Base-by-base conservation (phyloP, 148 eudicot genomes). In the Limonium bicolor region DNA sequence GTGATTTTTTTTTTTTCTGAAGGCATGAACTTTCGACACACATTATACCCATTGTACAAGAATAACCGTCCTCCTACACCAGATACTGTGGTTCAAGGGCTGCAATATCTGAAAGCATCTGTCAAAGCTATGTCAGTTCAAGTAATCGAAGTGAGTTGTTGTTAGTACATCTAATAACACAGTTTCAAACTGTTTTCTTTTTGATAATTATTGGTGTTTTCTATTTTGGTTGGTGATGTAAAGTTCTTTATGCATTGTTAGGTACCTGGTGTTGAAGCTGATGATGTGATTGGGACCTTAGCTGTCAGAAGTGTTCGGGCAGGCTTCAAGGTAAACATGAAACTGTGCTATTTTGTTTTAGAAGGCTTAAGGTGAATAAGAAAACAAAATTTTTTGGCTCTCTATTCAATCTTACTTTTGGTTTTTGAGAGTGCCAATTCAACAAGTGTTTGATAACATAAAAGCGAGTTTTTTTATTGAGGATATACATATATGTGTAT, bases 211-310 rank as follows among this genome's bases (percentile, higher is more conserved):
- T 43, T 43, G 31, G 27, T 18, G 19, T 51, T 48, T 28, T 52
- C 44, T n/a, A 17, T 52, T 25, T 24, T 40, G 34, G 25, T 6
- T 46, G 20, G 43, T 38, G 23, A 8, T 30, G 45, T 23, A 34
- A n/a, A n/a, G n/a, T n/a, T 30, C 51, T 48, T 24, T 42, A 7
- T 53, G 52, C 45, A 34, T 50, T n/a, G 35, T 51, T 57, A 90
- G 99, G 99, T 81, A 40, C 99, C 99, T 20, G 99, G 99, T 36
- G 99, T 90, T 58, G 99, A 90, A 68, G 99, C 99, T 58, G 99
- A 90, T 60, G 99, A 90, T 62, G 99, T 90, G 43, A 90, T 90
- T 54, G 99, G 93, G 29, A 90, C 99, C 50, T 70, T 90, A 55
- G 95, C 93, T n/a, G 48, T 60, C 49, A 78, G 75, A 42, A 90